These are phyloP conservation scores for Amborella trichopoda DNA, from an alignment of 164 flowering plant genomes.

Conservation along the genomic window DNA sequence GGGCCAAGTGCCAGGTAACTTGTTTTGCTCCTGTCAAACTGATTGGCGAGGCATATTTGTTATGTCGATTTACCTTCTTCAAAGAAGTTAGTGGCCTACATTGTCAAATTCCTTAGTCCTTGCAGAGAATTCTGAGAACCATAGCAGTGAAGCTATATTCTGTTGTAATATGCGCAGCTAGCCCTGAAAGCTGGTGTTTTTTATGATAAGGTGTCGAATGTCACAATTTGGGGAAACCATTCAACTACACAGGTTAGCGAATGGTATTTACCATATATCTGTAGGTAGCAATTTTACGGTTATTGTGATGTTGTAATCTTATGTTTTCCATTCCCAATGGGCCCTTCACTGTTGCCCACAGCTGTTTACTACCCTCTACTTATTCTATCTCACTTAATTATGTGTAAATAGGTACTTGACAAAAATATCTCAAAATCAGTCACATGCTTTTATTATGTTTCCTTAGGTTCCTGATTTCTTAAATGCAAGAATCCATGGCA, in stretches of 20 bases:
- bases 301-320: too few relatives aligned
- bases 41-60: too few relatives aligned
- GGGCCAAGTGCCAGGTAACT: slow-evolving; percentile 97
- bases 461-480: slow-evolving; percentile 90
- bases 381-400: too few relatives aligned
- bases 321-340: too few relatives aligned
- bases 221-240: slow-evolving; percentile 99
- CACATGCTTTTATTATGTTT: not conserved
- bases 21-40: too few relatives aligned
- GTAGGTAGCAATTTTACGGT: not conserved
- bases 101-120: too few relatives aligned
- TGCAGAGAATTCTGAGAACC: not conserved
- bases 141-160: not conserved
- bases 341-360: too few relatives aligned
- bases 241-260: slow-evolving; percentile 86
- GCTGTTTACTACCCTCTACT: too few relatives aligned
- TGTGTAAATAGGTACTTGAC: too few relatives aligned
- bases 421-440: too few relatives aligned
- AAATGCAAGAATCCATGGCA: slow-evolving; percentile 75
- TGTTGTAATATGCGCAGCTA: slow-evolving; percentile 40
- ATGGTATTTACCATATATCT: not conserved
- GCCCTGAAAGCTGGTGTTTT: slow-evolving; percentile 97
- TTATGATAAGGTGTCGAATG: slow-evolving; percentile 87
- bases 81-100: too few relatives aligned
- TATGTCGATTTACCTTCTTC: too few relatives aligned